Base-by-base conservation (phyloP, 768 basidiomycete genomes). In the Pleurotus salmoneostramineus region DNA sequence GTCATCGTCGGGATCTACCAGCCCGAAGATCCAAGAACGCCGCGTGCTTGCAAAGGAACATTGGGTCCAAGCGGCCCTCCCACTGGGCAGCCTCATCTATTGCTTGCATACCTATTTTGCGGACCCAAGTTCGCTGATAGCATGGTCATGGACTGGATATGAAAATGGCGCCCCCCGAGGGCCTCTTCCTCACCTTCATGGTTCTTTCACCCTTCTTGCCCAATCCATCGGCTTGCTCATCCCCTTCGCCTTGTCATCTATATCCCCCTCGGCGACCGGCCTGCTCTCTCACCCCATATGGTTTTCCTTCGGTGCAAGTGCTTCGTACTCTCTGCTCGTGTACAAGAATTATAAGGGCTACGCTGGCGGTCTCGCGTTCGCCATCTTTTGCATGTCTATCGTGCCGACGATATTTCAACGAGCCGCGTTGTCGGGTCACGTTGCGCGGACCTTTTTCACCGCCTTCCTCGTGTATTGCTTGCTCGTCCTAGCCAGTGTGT, bases 111-210 rank as follows among this genome's bases (percentile, higher is more conserved):
- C 83, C 47, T 77, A 92, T 44, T 72, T 93, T 51, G 80, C 85
- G 2, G 93, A 95, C 58, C 74, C 88, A 1, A 87, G 85, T 62
- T 91, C 91, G 0, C 79, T 93, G 46, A 78, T 94, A 58, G 84
- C 90, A 15, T 93, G 91, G 89, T 87, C 89, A 2, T 95, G 93
- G 93, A 89, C 91, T 0, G 93, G 93, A n/a, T 95, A 87, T 61
- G 80, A 83, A 17, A 74, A 87, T 45, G 72, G 79, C 37, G 65
- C 66, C 3, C 79, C 85, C 35, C 80, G 73, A 50, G 93, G 93
- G 0, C 93, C 93, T 2, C 68, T 88, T 1, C 87, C 91, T 5
- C 83, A 88, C 63, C 69, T 89, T 4, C 85, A 89, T 64, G 85
- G 84, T n/a, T 77, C 81, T 0, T 68, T 90, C 48, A 91, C 91